Base-by-base conservation (phyloP, 176 grass and related monocot species). In the Oryza punctata region DNA sequence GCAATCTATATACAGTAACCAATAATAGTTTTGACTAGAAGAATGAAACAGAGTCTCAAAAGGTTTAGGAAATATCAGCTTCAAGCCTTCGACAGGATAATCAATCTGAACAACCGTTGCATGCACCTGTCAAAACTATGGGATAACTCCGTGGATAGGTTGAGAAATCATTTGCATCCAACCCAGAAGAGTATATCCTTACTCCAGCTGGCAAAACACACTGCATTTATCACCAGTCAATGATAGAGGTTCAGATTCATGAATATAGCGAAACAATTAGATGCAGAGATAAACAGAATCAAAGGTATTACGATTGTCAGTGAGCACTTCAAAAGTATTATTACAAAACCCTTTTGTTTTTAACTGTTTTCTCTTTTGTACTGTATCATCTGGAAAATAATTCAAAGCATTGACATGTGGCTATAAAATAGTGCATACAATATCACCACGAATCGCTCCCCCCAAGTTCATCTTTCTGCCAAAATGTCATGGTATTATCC, bases 191-290 rank as follows among this genome's bases (percentile, higher is more conserved):
- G 82, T 99, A 96, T 86, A 99, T 96, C 67, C 84, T 94, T 70
- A 99, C 96, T 57, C 96, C 96, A n/a, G 96, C 96, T 75, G 96
- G 96, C 88, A 99, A 89, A 76, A 99, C 96, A 76, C 96, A 99
- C 96, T 99, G 89, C 92, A 92, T 65, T 84, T 73, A 75, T 87
- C 72, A 81, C 72, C 63, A 74, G 49, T 21, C 40, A 85, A 75
- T 67, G 60, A 84, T 71, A 85, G 65, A 80, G 30, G 33, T 66
- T 83, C 49, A 89, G 41, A 85, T 80, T 78, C 13, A 73, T n/a
- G 50, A 61, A 67, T 67, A 63, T 78, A 15, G 72, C 18, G 6
- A 59, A 57, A 23, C 3, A 2, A 69, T 9, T 45, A 68, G 35
- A 67, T 77, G 85, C 7, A 33, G 32, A 6, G 27, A 35, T 85